Base-by-base conservation (phyloP, 2,329 filamentous ascomycete genomes). In the Neofusicoccum sp. region DNA sequence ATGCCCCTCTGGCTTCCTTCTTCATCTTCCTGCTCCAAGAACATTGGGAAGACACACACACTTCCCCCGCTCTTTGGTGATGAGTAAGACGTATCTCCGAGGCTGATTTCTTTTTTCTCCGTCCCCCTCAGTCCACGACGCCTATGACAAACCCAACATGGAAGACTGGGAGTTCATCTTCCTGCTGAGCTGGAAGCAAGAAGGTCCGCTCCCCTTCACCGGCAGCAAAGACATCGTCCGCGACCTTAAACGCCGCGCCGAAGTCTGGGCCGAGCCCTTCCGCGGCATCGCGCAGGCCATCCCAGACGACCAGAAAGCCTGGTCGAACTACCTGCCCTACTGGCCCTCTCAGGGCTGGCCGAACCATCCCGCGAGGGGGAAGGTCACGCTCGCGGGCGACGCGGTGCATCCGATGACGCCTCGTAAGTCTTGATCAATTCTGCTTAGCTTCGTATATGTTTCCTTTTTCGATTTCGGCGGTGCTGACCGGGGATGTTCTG, bases 151-250 rank as follows among this genome's bases (percentile, higher is more conserved):
- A n/a, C n/a, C 73, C 16, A 65, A 72, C 8, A 78, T 78, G 1
- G 75, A 76, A 24, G 69, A 68, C 4, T 79, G 78, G 78, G 73
- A 71, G 3, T 80, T 80, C 64, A 77, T 78, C 67, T 80, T 78
- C 68, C 82, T 82, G 65, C 77, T 81, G 54, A 80, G 78, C 9
- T 80, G 78, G 76, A 64, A 73, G 67, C 8, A 70, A 72, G 72
- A 8, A 67, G 67, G 36, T 76, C 75, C 43, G 68, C 67, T 43
- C 14, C 68, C 47, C 3, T 43, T 31, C 26, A 30, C 5, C 24
- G 41, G 33, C 60, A 57, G 49, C 60, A 4, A 3, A 16, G 11
- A 64, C 65, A 12, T 66, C 59, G 3, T 69, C 65, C 63, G 75
- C 73, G 67, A 70, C 72, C 4, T 34, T 65, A 71, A 43, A 72